These are phyloP conservation scores for Collariella sp. DNA, from an alignment of 495 filamentous ascomycete species.

Conservation along the genomic window DNA sequence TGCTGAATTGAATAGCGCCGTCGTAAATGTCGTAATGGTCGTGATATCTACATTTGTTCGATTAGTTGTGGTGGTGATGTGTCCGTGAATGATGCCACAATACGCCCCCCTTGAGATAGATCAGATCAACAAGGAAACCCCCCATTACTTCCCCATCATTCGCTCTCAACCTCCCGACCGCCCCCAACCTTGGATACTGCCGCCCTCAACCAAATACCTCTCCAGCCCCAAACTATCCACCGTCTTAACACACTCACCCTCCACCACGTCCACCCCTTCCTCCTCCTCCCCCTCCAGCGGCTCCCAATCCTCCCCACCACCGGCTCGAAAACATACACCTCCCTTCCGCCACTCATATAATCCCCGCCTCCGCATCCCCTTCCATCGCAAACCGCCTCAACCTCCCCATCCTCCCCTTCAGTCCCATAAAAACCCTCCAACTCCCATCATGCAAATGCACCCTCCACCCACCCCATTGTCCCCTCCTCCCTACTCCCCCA, in stretches of 20 bases:
- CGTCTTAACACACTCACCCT: constrained; percentile 19
- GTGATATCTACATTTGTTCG: constrained; percentile 7
- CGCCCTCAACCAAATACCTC: constrained; percentile 34
- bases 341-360: constrained; percentile 28
- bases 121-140: background rate
- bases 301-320: constrained; percentile 36
- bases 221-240: constrained; percentile 37
- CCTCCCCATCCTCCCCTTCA: constrained; percentile 28
- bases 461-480: constrained; percentile 38
- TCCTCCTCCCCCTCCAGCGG: background rate
- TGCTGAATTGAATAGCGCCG: background rate
- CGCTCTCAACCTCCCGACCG: background rate
- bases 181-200: constrained; percentile 30
- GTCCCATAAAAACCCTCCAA: constrained; percentile 32
- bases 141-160: background rate
- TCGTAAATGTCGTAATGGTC: constrained; percentile 2
- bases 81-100: background rate
- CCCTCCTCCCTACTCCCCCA: constrained; percentile 33
- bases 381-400: constrained; percentile 39
- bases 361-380: constrained; percentile 39
- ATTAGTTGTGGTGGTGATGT: background rate
- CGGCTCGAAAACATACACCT: constrained; percentile 38
- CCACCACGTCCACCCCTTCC: background rate
- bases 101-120: background rate
- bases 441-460: constrained; percentile 38